These are phyloP conservation scores for Trichoderma orchidacearum DNA, from an alignment of 495 filamentous ascomycete species.

Conservation along the genomic window DNA sequence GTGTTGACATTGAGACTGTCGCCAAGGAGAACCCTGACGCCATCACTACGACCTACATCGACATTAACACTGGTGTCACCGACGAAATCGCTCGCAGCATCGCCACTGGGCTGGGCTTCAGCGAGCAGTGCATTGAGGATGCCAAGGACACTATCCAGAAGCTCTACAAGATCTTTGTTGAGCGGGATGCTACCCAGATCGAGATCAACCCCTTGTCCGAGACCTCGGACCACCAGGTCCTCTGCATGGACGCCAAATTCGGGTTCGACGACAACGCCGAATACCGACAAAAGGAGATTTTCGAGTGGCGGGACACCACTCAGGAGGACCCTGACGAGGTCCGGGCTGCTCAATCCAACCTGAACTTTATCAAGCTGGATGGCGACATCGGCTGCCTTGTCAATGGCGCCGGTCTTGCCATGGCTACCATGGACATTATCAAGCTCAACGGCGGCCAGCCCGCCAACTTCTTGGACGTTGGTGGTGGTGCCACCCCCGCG, in stretches of 20 bases:
- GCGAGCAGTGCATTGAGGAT: slow-evolving; percentile 87
- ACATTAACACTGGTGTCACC: slow-evolving; percentile 91
- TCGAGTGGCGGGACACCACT: slow-evolving; percentile 79
- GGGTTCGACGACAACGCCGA: slow-evolving; percentile 97
- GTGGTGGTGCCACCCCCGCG: slow-evolving; percentile 89
- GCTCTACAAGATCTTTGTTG: slow-evolving; percentile 95
- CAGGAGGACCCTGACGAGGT: slow-evolving; percentile 98
- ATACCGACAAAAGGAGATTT: slow-evolving; percentile 93
- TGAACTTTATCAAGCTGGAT: slow-evolving; percentile 99
- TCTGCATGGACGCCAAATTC: slow-evolving; percentile 98
- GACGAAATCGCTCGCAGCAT: slow-evolving; percentile 87
- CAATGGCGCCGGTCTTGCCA: slow-evolving; percentile 96
- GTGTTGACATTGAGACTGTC: slow-evolving; percentile 97
- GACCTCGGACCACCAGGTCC: slow-evolving; percentile 91
- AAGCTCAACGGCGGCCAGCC: slow-evolving; percentile 95
- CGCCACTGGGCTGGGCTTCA: slow-evolving; percentile 87
- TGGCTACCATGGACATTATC: slow-evolving; percentile 99
- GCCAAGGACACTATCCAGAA: slow-evolving; percentile 94
- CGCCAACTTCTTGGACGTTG: slow-evolving; percentile 98
- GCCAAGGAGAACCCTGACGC: slow-evolving; percentile 95
- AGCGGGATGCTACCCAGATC: slow-evolving; percentile 96
- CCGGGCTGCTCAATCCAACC: slow-evolving; percentile 78
- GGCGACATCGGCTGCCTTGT: slow-evolving; percentile 98
- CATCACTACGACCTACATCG: slow-evolving; percentile 81
- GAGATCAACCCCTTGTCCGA: slow-evolving; percentile 98